Evolutionary conservation across 2,329 filamentous ascomycete genomes (phyloP), one percentile per base, ranked within the genome.

Genomic region (Elsinoe batatas): DNA sequence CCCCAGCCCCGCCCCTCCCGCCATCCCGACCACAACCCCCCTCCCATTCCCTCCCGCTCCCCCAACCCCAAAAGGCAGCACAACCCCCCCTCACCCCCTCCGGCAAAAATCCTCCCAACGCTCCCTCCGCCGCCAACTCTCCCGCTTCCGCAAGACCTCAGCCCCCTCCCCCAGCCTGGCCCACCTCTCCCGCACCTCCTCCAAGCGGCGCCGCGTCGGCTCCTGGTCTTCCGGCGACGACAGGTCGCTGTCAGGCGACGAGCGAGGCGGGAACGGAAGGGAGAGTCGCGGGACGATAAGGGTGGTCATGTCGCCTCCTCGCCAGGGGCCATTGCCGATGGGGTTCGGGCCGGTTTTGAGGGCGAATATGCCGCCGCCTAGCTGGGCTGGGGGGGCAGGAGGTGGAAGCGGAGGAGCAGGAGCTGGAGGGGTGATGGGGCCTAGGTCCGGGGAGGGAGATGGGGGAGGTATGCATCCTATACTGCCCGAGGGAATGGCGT

Each of bases 171-270:
- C 59, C 71, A 17, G 40, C 40, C 11, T 44, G 3, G 2, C 26
- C 26, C 26, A 30, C 7, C 78, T 57, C 77, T 70, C 26, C 66
- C 62, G 63, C 73, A 18, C 69, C 72, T 49, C 68, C 70, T 3
- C 63, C 62, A 3, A 68, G 72, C 38, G 51, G 3, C 36, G 51
- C 10, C 42, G 37, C 26, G 22, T 47, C 53, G 40, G 42, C 53
- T 30, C 20, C 40, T 55, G 38, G 37, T 30, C 30, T 13, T 37
- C 30, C 10, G 32, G 53, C 53, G 37, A 33, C 30, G 40, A 37
- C 15, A 4, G 38, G 5, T 44, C 38, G 1, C 32, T 47, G 5
- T 37, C 38, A 6, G 38, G 33, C 33, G 47, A 51, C 47, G 47
- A 51, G 40, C 37, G 32, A 3, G 32, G 15, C 40, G 53, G 32